Evolutionary conservation across 176 grass and related monocot genomes (phyloP).

Genomic region (Puya raimondii): DNA sequence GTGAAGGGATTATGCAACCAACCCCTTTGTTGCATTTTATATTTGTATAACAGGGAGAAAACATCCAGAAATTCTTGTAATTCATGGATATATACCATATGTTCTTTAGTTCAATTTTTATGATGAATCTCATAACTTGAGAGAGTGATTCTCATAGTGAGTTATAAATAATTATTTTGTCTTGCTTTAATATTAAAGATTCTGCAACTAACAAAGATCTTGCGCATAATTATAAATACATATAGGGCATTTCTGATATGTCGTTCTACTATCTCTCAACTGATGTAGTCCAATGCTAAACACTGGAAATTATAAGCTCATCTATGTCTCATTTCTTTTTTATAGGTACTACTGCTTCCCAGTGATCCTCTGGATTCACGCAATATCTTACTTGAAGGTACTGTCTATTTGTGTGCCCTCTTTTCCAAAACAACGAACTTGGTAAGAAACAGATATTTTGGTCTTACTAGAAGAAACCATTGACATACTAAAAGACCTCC

Average conservation of each 20-base stretch:
- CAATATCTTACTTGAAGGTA: slow-evolving; percentile 99
- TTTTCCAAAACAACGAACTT: neutral
- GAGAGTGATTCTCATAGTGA: too few species aligned
- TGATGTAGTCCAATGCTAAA: neutral
- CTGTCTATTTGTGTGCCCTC: slow-evolving; percentile 14
- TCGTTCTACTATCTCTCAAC: neutral
- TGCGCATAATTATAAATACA: neutral
- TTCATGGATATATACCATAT: too few species aligned
- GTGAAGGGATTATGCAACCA: too few species aligned
- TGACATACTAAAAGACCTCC: neutral
- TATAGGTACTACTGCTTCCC: slow-evolving; percentile 71
- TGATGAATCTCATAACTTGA: too few species aligned
- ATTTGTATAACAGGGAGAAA: too few species aligned
- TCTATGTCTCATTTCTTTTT: slow-evolving; percentile 11
- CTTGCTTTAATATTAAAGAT: neutral
- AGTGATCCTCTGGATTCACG: slow-evolving; percentile 81
- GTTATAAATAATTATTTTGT: neutral
- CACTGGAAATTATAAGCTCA: neutral
- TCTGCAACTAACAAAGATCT: neutral
- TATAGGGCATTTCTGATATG: neutral
- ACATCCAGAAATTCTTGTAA: too few species aligned
- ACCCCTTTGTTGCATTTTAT: too few species aligned
- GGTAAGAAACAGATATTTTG: neutral
- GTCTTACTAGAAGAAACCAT: neutral
- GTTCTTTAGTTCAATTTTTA: too few species aligned